phyloP scores from a whole-genome alignment of 768 basidiomycete genomes.

The Pulveroboletus sp. region DNA sequence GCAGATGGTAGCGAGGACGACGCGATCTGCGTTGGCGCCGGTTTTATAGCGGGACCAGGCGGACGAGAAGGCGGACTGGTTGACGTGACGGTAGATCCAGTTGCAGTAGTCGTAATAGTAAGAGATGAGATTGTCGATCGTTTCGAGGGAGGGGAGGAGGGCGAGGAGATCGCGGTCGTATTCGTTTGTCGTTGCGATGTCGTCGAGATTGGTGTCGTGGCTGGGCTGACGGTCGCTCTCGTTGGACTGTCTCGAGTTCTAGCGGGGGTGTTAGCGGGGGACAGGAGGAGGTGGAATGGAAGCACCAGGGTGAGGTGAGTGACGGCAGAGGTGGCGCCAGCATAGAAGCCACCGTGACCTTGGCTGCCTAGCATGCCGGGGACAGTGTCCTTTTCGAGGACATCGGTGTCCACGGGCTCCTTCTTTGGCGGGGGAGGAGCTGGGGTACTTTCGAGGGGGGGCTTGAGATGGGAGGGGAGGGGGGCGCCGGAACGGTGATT shows the following conservation, averaged over 20 bases:
- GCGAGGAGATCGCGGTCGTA: slow-evolving; percentile 73
- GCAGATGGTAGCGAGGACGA: slow-evolving; percentile 68
- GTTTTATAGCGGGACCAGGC: slow-evolving; percentile 75
- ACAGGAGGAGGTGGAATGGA: slow-evolving; percentile 9
- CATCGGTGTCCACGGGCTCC: slow-evolving; percentile 46
- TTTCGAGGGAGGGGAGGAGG: slow-evolving; percentile 58
- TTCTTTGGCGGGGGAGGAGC: slow-evolving; percentile 46
- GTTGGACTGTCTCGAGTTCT: slow-evolving; percentile 49
- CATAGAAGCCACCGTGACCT: slow-evolving; percentile 65
- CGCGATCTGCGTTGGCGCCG: slow-evolving; percentile 59
- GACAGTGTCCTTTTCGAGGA: slow-evolving; percentile 41
- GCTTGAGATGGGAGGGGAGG: slow-evolving; percentile 28
- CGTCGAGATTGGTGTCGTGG: slow-evolving; percentile 41
- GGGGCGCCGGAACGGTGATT: slow-evolving; percentile 25
- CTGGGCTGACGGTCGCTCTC: slow-evolving; percentile 50
- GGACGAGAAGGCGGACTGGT: slow-evolving; percentile 53
- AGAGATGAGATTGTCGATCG: slow-evolving; percentile 67
- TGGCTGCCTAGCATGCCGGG: slow-evolving; percentile 69
- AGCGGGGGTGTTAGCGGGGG: slow-evolving; percentile 18
- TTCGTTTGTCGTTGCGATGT: slow-evolving; percentile 43
- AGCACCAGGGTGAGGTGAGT: slow-evolving; percentile 62
- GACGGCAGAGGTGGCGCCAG: slow-evolving; percentile 74
- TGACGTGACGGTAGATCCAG: slow-evolving; percentile 81
- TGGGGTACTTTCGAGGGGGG: slow-evolving; percentile 18
- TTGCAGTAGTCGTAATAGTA: slow-evolving; percentile 87